A percentile compares a stretch with the other conserved stretches of the same genome.
phyloP scores from a whole-genome alignment of 768 basidiomycete genomes.

The Lentinula sp. region DNA sequence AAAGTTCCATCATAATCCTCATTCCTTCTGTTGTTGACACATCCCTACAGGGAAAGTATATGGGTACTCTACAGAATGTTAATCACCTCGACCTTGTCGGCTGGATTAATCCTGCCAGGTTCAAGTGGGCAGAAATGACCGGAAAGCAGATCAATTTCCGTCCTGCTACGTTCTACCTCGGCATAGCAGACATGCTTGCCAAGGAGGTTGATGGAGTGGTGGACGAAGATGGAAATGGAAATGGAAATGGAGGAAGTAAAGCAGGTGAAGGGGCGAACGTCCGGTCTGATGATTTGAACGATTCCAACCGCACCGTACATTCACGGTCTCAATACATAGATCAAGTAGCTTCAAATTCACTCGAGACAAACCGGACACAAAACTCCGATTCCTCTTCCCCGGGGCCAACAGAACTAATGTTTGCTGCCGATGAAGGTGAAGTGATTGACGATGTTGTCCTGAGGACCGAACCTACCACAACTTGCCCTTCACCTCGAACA shows the following conservation, averaged over 20 bases:
- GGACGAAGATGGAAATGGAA: background rate
- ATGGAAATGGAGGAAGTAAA: background rate
- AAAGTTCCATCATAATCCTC: background rate
- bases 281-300: background rate
- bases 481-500: background rate
- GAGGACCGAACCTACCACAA: background rate
- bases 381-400: background rate
- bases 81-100: conserved; percentile 92
- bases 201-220: conserved; percentile 52
- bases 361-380: background rate
- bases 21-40: background rate
- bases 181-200: conserved; percentile 74
- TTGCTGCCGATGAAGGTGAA: background rate
- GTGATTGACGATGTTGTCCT: background rate
- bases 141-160: conserved; percentile 90
- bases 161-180: conserved; percentile 87
- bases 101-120: conserved; percentile 87
- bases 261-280: background rate
- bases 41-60: conserved; percentile 69
- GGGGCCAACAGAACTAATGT: background rate
- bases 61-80: conserved; percentile 86
- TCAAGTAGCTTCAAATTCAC: background rate
- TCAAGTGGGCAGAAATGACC: conserved; percentile 84
- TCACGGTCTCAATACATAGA: background rate
- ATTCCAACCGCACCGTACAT: background rate